Evolutionary conservation across 768 basidiomycete genomes (phyloP), one percentile per base, ranked within the genome.

Genomic region (Chalciporus pseudorubinellus): DNA sequence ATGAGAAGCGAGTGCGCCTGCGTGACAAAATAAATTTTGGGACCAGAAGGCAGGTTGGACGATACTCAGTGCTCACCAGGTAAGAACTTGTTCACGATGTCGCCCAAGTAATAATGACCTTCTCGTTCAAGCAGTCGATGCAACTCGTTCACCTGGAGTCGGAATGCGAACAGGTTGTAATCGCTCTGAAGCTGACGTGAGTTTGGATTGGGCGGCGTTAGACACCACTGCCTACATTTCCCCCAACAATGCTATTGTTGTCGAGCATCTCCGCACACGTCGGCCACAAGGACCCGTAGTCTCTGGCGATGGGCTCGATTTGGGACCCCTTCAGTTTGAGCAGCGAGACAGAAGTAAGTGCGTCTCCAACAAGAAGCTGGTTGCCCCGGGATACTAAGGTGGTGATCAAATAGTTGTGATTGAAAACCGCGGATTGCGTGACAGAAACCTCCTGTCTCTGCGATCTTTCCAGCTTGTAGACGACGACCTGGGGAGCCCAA

Each of bases 381-480:
- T 83, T 69, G 3, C 73, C 77, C 42, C 76, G 77, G 3, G 80
- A 71, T 0, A 78, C 81, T 19, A 97, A 69, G 49, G 80, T 83
- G 4, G 80, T 82, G 24, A 94, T 82, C 50, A 89, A 54, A 69
- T 94, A 93, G 49, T 89, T 92, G 63, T 92, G 89, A 56, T 87
- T 84, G 86, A 91, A 94, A 34, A 79, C 73, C 0, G 79, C 65
- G 7, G 81, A 58, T 26, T 73, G 71, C 6, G 62, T 60, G 56
- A 71, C 68, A 1, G 66, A 56, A 29, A 70, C 58, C 14, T 72
- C 57, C 13, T 72, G 57, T 31, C 61, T 59, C 10, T 65, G 61
- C n/a, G 73, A 58, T 44, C 55, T 64, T 39, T 75, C 72, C 3
- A 82, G 64, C 6, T 71, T 64, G 53, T 71, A 81, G 26, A 80